Evolutionary conservation across 2,329 filamentous ascomycete species (phyloP), one percentile per base, ranked within the genome.

Genomic region (Daldinia sp.): DNA sequence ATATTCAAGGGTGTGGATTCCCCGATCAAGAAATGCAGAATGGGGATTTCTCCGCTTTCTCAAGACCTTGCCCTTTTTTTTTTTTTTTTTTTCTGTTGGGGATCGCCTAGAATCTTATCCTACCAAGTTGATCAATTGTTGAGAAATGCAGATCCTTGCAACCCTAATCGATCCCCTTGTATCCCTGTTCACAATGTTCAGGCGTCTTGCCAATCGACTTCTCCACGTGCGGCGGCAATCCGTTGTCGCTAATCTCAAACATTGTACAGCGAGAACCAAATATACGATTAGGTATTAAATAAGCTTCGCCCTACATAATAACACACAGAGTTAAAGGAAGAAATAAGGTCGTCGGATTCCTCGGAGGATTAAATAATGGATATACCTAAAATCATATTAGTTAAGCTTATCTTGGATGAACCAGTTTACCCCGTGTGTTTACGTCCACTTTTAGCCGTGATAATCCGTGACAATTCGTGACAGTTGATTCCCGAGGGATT

Each of bases 111-210:
- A 63, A 71, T 71, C 62, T 69, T 56, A 60, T 69, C 67, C 58
- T 71, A 65, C 66, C 55, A 65, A 67, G 61, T 51, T 65, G 37
- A 69, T 69, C 69, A 71, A 71, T 71, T 71, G 69, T 71, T 71
- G 69, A 71, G 69, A 54, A 59, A 46, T 30, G 51, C 30, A 69
- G 67, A 71, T 71, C 69, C 67, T 48, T 71, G 66, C 41, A 58
- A 60, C 60, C 50, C 18, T 65, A 51, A 33, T 60, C 55, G 48
- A 57, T 12, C 15, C 15, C 26, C 15, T 18, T n/a, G 26, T 33
- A 51, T 26, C 28, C 28, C 9, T 51, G 46, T 9, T 6, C 15
- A 33, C 7, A 51, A 15, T 42, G 59, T 58, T 44, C 58, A 62
- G 18, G 54, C 60, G n/a, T 66, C 54, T 55, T 66, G 26, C 66